phyloP scores from a whole-genome alignment of 2,329 filamentous ascomycete genomes.

The Tolypocladium tropicale region DNA sequence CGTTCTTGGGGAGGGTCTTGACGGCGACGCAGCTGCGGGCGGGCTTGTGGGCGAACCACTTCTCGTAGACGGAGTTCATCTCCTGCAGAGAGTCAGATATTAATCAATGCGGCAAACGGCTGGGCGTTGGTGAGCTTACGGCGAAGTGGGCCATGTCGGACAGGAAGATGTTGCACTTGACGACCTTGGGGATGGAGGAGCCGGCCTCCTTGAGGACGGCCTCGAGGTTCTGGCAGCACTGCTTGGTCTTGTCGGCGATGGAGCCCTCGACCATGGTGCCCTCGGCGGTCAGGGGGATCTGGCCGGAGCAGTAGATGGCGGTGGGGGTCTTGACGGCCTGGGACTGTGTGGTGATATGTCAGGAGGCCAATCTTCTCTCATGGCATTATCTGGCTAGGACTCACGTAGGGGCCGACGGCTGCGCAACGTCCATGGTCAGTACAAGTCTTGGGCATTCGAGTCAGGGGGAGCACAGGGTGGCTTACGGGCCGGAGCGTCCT shows the following conservation, averaged over 20 bases:
- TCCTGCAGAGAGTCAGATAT: slow-evolving; percentile 25
- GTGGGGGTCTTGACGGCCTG: slow-evolving; percentile 57
- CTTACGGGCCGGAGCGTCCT: slow-evolving; percentile 49
- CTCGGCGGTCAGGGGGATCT: slow-evolving; percentile 57
- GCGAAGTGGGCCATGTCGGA: slow-evolving; percentile 85
- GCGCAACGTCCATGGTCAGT: not conserved
- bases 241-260: slow-evolving; percentile 53
- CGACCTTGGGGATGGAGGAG: slow-evolving; percentile 65
- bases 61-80: slow-evolving; percentile 80
- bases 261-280: slow-evolving; percentile 47
- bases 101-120: not conserved
- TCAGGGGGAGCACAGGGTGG: slow-evolving; percentile 8
- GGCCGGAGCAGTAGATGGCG: slow-evolving; percentile 58
- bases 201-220: slow-evolving; percentile 77
- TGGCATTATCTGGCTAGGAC: slow-evolving; percentile 12
- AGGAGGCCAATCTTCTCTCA: not conserved
- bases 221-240: slow-evolving; percentile 66
- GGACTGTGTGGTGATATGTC: slow-evolving; percentile 30
- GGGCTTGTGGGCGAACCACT: slow-evolving; percentile 76
- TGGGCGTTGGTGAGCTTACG: slow-evolving; percentile 22
- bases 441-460: slow-evolving; percentile 3
- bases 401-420: slow-evolving; percentile 56
- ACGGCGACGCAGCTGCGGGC: slow-evolving; percentile 86
- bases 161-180: slow-evolving; percentile 89
- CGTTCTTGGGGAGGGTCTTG: slow-evolving; percentile 77